Conservation (phyloP, 768 basidiomycete genomes). For the Trametes elegans region DNA sequence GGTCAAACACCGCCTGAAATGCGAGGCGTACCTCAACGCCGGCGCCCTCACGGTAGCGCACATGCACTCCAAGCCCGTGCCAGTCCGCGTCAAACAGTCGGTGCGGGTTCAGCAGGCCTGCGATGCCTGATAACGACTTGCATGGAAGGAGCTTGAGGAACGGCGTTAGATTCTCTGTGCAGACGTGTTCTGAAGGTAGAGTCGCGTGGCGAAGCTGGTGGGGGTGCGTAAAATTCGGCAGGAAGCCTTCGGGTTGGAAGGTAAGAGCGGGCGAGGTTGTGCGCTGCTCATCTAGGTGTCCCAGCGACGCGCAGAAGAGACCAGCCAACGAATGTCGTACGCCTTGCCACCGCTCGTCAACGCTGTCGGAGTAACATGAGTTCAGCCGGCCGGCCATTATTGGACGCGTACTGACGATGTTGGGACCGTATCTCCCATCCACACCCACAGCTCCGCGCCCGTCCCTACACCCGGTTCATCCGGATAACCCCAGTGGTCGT, state of each 20-base stretch:
- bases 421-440: constrained; percentile 66
- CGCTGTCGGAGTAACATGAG: constrained; percentile 36
- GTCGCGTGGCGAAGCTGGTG: constrained; percentile 72
- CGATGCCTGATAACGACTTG: constrained; percentile 84
- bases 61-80: constrained; percentile 85
- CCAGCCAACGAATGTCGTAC: constrained; percentile 89
- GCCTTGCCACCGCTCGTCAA: constrained; percentile 78
- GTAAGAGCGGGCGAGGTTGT: constrained; percentile 65
- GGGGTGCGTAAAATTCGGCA: constrained; percentile 45
- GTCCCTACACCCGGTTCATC: constrained; percentile 72
- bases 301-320: constrained; percentile 91
- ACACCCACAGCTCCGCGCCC: constrained; percentile 89
- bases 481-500: constrained; percentile 80
- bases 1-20: constrained; percentile 78
- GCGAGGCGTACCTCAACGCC: constrained; percentile 66
- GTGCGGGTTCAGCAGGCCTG: constrained; percentile 80
- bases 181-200: constrained; percentile 84
- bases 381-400: neutral
- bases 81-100: constrained; percentile 86
- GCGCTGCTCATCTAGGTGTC: constrained; percentile 68
- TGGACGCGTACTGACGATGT: constrained; percentile 11
- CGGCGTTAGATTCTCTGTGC: constrained; percentile 96
- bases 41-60: constrained; percentile 47
- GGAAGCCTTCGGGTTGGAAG: constrained; percentile 59
- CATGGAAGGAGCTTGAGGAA: constrained; percentile 95